Base-by-base conservation (phyloP, 495 filamentous ascomycete genomes). In the Aspergillus biplanus region DNA sequence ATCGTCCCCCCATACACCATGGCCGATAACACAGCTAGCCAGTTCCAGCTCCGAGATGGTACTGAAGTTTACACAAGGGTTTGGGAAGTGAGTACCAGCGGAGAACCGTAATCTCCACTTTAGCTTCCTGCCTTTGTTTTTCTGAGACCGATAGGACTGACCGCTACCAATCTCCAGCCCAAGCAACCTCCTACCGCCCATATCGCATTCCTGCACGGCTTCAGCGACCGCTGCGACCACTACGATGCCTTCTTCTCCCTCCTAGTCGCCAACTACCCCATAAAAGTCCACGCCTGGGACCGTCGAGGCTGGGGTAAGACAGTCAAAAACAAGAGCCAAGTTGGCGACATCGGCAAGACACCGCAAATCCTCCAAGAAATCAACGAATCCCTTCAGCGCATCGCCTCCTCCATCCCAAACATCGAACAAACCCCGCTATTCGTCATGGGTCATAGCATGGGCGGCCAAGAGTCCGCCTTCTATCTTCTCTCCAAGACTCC, bases 361-460 rank as follows among this genome's bases (percentile, higher is more conserved):
- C 32, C 57, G 1, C 57, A 59, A 13, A 49, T 49, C 31, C 44
- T 59, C 42, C 44, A n/a, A 16, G 57, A 59, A 15, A 52, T 59
- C 27, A 50, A 59, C 57, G 44, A 52, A n/a, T 27, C 6, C 69
- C 77, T 91, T 59, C 68, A 75, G 18, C 67, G 72, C 27, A 74
- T 82, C 56, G 73, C 83, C 12, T 73, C 72, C 11, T 49, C 47
- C 47, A 70, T 52, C 46, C 52, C 63, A 35, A 65, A 65, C 59
- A 57, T 46, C 7, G 54, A 67, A 18, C 67, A 67, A 9, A 70
- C 84, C 9, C 90, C 92, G 0, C 71, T 92, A 12, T 95, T 94
- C 74, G 82, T 95, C 16, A 83, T 91, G 71, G 91, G 91, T 56
- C 92, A 95, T 75, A 90, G 87, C 21, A 90, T 87, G 86, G 92